phyloP scores from a whole-genome alignment of 1,284 basidiomycete genomes.

The Athelia psychrophila region DNA sequence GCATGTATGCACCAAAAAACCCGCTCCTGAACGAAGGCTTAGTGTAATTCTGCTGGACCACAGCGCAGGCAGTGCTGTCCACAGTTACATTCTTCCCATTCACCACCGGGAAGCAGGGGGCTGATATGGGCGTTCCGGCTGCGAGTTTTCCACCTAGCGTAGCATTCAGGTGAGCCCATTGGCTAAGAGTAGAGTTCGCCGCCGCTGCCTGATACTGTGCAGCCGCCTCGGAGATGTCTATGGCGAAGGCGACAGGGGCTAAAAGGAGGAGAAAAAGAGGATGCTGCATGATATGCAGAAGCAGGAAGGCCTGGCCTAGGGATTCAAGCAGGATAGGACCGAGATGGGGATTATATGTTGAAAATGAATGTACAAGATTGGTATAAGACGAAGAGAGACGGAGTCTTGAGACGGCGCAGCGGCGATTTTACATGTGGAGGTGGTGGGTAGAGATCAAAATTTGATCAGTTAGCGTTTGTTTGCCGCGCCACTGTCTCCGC shows the following conservation, averaged over 20 bases:
- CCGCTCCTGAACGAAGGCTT: slow-evolving; percentile 21
- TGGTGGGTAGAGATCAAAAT: no score
- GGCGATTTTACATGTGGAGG: no score
- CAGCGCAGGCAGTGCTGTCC: slow-evolving; percentile 20
- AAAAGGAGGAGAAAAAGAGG: no score
- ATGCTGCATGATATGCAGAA: no score
- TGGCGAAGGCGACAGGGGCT: not conserved
- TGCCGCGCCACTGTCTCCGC: no score
- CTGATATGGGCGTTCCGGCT: slow-evolving; percentile 21
- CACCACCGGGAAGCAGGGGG: slow-evolving; percentile 28
- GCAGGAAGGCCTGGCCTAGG: no score
- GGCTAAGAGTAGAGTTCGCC: not conserved
- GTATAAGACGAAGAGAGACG: no score
- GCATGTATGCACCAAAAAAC: slow-evolving; percentile 26
- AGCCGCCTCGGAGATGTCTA: not conserved
- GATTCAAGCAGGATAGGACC: no score
- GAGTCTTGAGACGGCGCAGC: no score
- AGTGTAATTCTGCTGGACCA: slow-evolving; percentile 26
- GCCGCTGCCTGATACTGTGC: not conserved
- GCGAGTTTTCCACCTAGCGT: slow-evolving; percentile 28
- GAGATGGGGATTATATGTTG: no score
- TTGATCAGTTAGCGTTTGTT: no score
- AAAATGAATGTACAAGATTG: no score
- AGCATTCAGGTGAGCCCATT: slow-evolving; percentile 23
- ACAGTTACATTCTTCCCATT: slow-evolving; percentile 16